These are phyloP conservation scores for Wickerhamomyces xylosicus DNA, from an alignment of 805 yeast species.

Conservation along the genomic window DNA sequence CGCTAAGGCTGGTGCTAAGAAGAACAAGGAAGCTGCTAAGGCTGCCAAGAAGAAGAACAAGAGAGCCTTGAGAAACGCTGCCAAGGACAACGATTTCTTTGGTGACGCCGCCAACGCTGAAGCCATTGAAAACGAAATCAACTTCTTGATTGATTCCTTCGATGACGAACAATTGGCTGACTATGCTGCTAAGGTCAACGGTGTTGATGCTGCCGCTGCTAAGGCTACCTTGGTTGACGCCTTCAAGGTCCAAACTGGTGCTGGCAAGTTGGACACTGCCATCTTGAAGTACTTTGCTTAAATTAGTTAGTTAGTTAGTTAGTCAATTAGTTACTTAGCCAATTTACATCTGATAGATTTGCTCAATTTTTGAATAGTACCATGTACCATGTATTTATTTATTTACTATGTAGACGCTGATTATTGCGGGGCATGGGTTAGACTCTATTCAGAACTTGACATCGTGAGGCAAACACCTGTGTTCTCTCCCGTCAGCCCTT, in stretches of 20 bases:
- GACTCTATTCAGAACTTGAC: slow-evolving; percentile 41
- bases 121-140: slow-evolving; percentile 70
- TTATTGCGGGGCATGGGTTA: too few relatives aligned
- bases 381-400: background rate
- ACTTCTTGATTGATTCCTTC: slow-evolving; percentile 64
- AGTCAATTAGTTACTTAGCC: background rate
- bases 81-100: slow-evolving; percentile 77
- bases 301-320: background rate
- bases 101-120: slow-evolving; percentile 65
- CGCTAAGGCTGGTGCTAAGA: slow-evolving; percentile 73
- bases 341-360: background rate
- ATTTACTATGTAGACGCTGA: slow-evolving; percentile 1
- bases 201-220: slow-evolving; percentile 39
- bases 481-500: slow-evolving; percentile 49
- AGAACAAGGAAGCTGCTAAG: slow-evolving; percentile 91
- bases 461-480: slow-evolving; percentile 57
- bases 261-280: slow-evolving; percentile 44
- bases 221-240: slow-evolving; percentile 49
- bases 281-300: slow-evolving; percentile 43
- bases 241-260: slow-evolving; percentile 41
- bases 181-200: slow-evolving; percentile 53
- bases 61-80: slow-evolving; percentile 73
- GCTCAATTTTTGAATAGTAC: background rate
- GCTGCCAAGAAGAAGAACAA: slow-evolving; percentile 91
- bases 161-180: slow-evolving; percentile 70